Percentiles rank a stretch among this genome's conserved stretches.
Evolutionary conservation across 768 basidiomycete genomes (phyloP).

Genomic region (Trametes gibbosa): DNA sequence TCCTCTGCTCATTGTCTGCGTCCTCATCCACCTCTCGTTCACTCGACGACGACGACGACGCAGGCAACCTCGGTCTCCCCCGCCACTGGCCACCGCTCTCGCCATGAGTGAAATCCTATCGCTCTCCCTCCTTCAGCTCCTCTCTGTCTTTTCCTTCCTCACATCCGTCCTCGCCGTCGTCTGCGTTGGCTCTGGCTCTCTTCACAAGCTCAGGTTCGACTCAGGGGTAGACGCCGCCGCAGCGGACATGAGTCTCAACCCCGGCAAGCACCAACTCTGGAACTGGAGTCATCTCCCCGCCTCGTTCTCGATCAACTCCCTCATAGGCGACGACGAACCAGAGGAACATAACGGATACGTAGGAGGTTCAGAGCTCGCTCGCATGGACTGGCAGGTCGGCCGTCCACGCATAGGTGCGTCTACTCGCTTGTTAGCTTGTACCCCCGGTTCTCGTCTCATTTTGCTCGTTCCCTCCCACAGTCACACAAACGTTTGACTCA

Average conservation of each 20-base stretch:
- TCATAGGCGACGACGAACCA: slow-evolving; percentile 29
- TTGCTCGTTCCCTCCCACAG: slow-evolving; percentile 7
- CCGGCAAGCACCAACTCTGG: slow-evolving; percentile 25
- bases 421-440: not conserved
- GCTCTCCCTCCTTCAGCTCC: slow-evolving; percentile 23
- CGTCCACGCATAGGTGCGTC: slow-evolving; percentile 20
- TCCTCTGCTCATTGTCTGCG: not conserved
- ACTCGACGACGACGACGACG: not conserved
- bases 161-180: slow-evolving; percentile 23
- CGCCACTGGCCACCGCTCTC: slow-evolving; percentile 6
- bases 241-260: slow-evolving; percentile 10
- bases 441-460: not conserved
- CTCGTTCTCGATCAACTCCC: slow-evolving; percentile 25
- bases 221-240: slow-evolving; percentile 14
- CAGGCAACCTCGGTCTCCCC: slow-evolving; percentile 6
- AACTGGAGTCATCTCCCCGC: slow-evolving; percentile 25
- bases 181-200: slow-evolving; percentile 25
- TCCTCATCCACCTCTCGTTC: not conserved
- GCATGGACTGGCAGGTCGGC: slow-evolving; percentile 28
- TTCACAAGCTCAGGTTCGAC: slow-evolving; percentile 23
- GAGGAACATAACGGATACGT: slow-evolving; percentile 20
- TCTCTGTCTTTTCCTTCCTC: slow-evolving; percentile 23
- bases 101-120: slow-evolving; percentile 23
- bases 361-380: slow-evolving; percentile 25
- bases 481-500: slow-evolving; percentile 21